Evolutionary conservation across 139 green algal genomes (phyloP).

Genomic region (Auxenochlorella pyrenoidosa): DNA sequence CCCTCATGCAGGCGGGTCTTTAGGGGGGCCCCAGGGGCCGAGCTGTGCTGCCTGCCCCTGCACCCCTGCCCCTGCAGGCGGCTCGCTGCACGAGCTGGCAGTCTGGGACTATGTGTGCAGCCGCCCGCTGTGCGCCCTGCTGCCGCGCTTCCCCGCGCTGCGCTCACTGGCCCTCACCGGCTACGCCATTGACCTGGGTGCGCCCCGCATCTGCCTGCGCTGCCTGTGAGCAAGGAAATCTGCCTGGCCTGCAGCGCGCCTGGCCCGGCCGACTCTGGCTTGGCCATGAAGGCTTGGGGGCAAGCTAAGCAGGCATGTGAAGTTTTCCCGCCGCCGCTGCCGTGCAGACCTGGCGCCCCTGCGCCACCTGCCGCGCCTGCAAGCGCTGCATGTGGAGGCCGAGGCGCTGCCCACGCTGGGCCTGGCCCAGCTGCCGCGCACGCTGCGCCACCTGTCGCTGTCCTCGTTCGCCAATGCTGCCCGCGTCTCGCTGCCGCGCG

Average conservation of each 20-base stretch:
- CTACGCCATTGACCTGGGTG: background rate
- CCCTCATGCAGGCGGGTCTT: too few species aligned
- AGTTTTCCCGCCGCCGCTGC: background rate
- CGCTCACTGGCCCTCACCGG: slow-evolving; percentile 9
- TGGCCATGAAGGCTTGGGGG: too few species aligned
- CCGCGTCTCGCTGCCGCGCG: background rate
- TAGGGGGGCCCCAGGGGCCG: background rate
- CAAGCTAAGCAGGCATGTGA: too few species aligned
- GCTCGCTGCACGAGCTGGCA: background rate
- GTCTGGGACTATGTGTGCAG: slow-evolving; percentile 3
- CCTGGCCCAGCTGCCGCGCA: background rate
- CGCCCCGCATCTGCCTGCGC: background rate
- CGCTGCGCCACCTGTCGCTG: slow-evolving; percentile 5
- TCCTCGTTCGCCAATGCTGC: slow-evolving; percentile 8
- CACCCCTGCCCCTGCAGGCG: background rate
- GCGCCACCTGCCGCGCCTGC: slow-evolving; percentile 7
- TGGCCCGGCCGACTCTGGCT: too few species aligned
- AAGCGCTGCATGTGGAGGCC: background rate
- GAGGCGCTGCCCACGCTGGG: slow-evolving; percentile 6
- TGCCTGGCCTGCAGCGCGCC: too few species aligned
- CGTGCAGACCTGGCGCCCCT: slow-evolving; percentile 17
- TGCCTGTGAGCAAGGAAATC: background rate
- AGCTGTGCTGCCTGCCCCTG: background rate
- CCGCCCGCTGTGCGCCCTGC: slow-evolving; percentile 23
- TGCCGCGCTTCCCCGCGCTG: slow-evolving; percentile 17